Conservation (phyloP, 225 moss, liverwort and hornwort genomes). For the Climacium dendroides region DNA sequence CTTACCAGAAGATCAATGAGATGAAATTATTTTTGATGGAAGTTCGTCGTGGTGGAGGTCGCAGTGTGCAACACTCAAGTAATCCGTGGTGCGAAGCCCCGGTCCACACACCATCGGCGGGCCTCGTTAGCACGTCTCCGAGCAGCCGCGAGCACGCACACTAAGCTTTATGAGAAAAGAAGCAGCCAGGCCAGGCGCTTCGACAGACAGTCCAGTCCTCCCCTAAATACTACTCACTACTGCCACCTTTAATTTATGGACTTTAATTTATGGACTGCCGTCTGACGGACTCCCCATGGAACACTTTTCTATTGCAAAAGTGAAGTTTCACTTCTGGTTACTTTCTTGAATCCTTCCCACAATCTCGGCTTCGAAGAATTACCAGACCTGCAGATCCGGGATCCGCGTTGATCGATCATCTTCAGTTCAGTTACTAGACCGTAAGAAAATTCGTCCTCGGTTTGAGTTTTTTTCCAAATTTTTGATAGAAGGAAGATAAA, state of each 20-base stretch:
- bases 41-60: background rate
- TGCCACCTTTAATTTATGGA: background rate
- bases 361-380: background rate
- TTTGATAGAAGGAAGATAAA: background rate
- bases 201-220: background rate
- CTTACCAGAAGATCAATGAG: background rate
- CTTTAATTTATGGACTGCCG: background rate
- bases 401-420: background rate
- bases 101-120: constrained; percentile 13
- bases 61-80: constrained; percentile 8
- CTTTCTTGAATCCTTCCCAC: background rate
- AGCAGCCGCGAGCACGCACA: constrained; percentile 34
- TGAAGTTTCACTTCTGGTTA: background rate
- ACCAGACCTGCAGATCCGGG: background rate
- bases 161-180: background rate
- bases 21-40: background rate
- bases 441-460: background rate
- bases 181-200: background rate
- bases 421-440: background rate
- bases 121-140: constrained; percentile 22
- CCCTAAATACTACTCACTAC: background rate
- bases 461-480: background rate
- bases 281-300: background rate
- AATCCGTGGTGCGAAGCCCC: background rate
- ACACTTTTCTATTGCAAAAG: background rate